Conservation (phyloP, 768 basidiomycete species). For the Hydnomerulius pinastri region DNA sequence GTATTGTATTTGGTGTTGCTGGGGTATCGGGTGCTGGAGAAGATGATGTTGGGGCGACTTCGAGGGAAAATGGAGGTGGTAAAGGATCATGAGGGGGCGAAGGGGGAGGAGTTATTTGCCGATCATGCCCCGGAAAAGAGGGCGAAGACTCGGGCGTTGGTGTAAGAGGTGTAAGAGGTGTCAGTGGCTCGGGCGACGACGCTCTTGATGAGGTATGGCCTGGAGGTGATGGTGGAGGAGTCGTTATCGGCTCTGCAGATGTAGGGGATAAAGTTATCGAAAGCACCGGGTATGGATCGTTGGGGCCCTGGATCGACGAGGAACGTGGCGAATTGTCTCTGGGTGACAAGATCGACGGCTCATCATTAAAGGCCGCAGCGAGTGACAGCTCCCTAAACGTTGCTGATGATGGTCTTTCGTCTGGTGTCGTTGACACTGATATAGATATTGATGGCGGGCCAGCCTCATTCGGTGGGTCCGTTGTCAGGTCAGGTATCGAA, state of each 20-base stretch:
- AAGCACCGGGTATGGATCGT: neutral
- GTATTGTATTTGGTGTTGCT: neutral
- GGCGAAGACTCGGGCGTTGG: slow-evolving; percentile 24
- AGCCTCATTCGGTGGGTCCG: neutral
- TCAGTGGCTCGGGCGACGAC: slow-evolving; percentile 15
- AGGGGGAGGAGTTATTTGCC: slow-evolving; percentile 10
- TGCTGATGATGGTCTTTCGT: neutral
- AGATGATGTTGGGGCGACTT: neutral
- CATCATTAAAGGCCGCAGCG: neutral
- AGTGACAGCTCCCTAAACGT: neutral
- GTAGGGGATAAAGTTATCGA: slow-evolving; percentile 5
- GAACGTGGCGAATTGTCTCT: slow-evolving; percentile 1
- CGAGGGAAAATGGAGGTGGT: slow-evolving; percentile 5
- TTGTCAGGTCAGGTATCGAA: slow-evolving; percentile 5
- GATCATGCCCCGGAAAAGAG: slow-evolving; percentile 26
- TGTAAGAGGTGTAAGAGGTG: slow-evolving; percentile 24
- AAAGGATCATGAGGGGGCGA: slow-evolving; percentile 10
- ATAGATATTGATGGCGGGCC: neutral
- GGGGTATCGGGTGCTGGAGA: neutral
- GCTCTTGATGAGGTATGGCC: neutral
- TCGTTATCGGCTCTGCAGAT: neutral
- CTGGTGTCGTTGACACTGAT: slow-evolving; percentile 1
- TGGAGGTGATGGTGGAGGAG: neutral
- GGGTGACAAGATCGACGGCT: slow-evolving; percentile 9
- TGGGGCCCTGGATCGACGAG: neutral